Evolutionary conservation across 164 flowering plant species (phyloP), one percentile per base, ranked within the genome.

Genomic region (Hamamelis virginiana): DNA sequence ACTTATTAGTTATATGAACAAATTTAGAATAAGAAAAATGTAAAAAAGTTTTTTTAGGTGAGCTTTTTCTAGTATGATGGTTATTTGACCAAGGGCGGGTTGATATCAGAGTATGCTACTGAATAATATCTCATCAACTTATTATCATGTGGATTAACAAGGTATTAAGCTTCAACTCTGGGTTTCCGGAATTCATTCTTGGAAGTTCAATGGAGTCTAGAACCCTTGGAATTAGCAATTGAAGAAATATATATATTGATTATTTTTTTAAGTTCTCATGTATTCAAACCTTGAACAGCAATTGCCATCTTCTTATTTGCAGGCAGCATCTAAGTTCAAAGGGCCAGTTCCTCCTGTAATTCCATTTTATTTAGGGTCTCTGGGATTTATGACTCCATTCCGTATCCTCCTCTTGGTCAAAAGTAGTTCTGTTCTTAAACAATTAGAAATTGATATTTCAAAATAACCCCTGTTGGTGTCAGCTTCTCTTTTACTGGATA

Each of bases 301-400:
- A 62, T 73, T 69, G 51, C 25, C 21, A 33, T 60, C 61, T 64
- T 72, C 47, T 69, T 68, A 26, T 70, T 66, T 87, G 76, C 89
- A 96, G 99, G 97, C 98, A 23, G 97, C 99, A 64, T 90, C 98
- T n/a, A 82, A 91, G 91, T 96, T 96, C 81, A 93, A 91, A 80
- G 99, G 99, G 23, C 92, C 99, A 33, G 97, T 96, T 76, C 99
- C 99, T 83, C 98, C 95, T 28, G 60, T 96, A 43, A 94, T 96
- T 18, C 89, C 99, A 48, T 91, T 96, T 81, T 89, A 98, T 66
- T 79, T 96, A 25, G 98, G 99, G 59, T 93, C 99, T 46, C 82
- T 96, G 69, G 99, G 99, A 27, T 96, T 96, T 74, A 96, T 96
- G 99, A 96, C 99, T 15, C 94, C 96, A 52, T 96, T 90, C 59